Conservation (phyloP, 176 grass and related monocot species). For the Thalia dealbata region DNA sequence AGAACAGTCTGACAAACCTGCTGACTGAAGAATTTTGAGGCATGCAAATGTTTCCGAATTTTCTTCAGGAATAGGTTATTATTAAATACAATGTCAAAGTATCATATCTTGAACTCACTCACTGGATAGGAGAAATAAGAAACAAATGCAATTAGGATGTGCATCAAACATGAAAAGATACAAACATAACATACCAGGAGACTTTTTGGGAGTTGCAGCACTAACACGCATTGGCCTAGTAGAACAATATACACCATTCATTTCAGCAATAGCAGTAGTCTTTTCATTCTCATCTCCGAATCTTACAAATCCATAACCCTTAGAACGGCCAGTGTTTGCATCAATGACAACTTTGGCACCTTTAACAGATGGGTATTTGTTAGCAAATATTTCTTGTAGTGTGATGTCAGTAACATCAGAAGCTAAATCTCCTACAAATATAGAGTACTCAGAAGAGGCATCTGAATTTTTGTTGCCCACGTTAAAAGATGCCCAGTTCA, state of each 20-base stretch:
- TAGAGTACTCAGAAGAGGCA: conserved; percentile 11
- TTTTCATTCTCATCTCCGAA: conserved; percentile 13
- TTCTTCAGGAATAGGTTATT: too few relatives aligned
- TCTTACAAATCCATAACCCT: conserved; percentile 18
- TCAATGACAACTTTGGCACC: conserved; percentile 14
- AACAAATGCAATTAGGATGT: too few relatives aligned
- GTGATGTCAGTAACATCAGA: conserved; percentile 12
- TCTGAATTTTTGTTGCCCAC: conserved; percentile 2
- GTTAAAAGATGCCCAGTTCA: conserved; percentile 19
- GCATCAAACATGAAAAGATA: too few relatives aligned
- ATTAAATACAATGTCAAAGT: too few relatives aligned
- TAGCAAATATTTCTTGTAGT: conserved; percentile 9
- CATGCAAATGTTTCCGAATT: too few relatives aligned
- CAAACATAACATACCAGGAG: conserved; percentile 7
- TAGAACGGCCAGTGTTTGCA: conserved; percentile 3
- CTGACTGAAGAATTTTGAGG: too few relatives aligned
- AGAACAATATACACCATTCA: conserved; percentile 20
- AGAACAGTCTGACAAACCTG: too few relatives aligned
- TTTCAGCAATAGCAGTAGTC: conserved; percentile 3
- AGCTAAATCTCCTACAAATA: conserved; percentile 16
- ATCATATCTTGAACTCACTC: too few relatives aligned
- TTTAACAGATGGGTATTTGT: conserved; percentile 11
- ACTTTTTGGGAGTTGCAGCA: conserved; percentile 8
- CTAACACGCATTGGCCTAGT: conserved; percentile 10
- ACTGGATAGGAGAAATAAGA: too few relatives aligned